These are phyloP conservation scores for Linnemannia schmuckeri DNA, from an alignment of 192 early-diverging fungal genomes.

Conservation along the genomic window DNA sequence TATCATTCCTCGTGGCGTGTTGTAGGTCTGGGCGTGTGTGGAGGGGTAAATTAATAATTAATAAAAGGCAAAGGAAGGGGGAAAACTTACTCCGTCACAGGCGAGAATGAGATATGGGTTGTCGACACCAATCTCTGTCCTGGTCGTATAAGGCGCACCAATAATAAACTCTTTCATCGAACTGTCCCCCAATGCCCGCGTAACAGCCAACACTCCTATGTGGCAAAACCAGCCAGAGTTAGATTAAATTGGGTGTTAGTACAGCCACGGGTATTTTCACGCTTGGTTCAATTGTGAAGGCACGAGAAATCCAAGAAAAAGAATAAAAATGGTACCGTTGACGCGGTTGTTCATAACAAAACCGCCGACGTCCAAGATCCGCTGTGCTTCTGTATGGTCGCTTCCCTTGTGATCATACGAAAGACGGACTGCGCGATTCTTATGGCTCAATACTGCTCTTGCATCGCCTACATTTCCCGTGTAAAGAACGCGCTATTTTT, in stretches of 20 bases:
- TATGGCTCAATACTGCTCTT: constrained; percentile 90
- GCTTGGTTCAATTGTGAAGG: not conserved
- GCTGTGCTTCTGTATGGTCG: constrained; percentile 87
- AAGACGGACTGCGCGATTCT: constrained; percentile 85
- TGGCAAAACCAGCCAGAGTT: not conserved
- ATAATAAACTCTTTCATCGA: constrained; percentile 98
- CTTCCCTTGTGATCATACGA: constrained; percentile 99
- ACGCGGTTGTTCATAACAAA: constrained; percentile 99
- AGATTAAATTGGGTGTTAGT: not conserved
- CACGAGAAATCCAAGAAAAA: not conserved
- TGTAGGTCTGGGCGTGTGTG: not conserved
- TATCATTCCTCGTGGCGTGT: not conserved
- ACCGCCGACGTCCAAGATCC: constrained; percentile 94
- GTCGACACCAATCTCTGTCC: constrained; percentile 79
- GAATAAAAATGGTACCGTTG: constrained; percentile 74
- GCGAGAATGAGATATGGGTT: constrained; percentile 94
- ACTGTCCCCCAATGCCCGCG: constrained; percentile 93
- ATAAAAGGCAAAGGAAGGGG: not conserved
- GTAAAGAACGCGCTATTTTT: constrained; percentile 82
- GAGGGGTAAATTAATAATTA: not conserved
- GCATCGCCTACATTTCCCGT: constrained; percentile 99
- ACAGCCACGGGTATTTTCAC: not conserved
- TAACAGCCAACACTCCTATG: constrained; percentile 93
- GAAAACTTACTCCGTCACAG: constrained; percentile 90
- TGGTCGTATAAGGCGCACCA: constrained; percentile 95